Conservation (phyloP, 2,329 filamentous ascomycete species). For the Colletotrichum limetticola region DNA sequence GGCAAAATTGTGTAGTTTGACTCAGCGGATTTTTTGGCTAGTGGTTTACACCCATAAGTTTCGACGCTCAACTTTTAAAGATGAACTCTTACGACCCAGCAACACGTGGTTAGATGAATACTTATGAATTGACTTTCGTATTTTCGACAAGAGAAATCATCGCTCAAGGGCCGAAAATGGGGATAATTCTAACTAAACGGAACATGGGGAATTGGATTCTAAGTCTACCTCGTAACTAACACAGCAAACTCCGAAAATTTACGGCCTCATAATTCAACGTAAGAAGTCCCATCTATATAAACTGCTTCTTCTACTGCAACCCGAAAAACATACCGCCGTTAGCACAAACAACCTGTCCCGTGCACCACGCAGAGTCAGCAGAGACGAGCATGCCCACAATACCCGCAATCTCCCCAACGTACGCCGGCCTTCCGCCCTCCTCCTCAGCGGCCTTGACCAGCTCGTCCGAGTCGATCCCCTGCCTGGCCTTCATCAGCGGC, state of each 20-base stretch:
- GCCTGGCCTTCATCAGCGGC: slow-evolving; percentile 71
- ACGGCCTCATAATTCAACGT: not conserved
- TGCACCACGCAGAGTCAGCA: slow-evolving; percentile 79
- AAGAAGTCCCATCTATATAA: not conserved
- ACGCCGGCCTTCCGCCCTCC: slow-evolving; percentile 69
- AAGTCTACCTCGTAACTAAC: slow-evolving; percentile 13
- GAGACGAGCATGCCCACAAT: slow-evolving; percentile 81
- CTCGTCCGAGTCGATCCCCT: slow-evolving; percentile 70
- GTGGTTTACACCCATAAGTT: slow-evolving; percentile 22
- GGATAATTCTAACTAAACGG: not conserved
- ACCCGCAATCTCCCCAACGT: slow-evolving; percentile 78
- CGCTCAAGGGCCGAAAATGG: not conserved
- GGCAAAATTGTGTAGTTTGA: slow-evolving; percentile 30
- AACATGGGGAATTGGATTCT: slow-evolving; percentile 15
- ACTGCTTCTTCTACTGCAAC: slow-evolving; percentile 40
- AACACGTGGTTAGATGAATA: not conserved
- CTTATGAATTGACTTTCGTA: not conserved
- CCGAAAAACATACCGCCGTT: slow-evolving; percentile 76
- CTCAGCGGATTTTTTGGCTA: slow-evolving; percentile 23
- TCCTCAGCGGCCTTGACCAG: slow-evolving; percentile 68
- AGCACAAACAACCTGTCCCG: slow-evolving; percentile 81
- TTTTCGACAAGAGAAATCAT: not conserved
- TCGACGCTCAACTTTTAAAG: not conserved
- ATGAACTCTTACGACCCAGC: not conserved
- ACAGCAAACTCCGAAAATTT: not conserved